Evolutionary conservation across 352 stramenopile genomes (phyloP).

Genomic region (Pythium brachiatum): DNA sequence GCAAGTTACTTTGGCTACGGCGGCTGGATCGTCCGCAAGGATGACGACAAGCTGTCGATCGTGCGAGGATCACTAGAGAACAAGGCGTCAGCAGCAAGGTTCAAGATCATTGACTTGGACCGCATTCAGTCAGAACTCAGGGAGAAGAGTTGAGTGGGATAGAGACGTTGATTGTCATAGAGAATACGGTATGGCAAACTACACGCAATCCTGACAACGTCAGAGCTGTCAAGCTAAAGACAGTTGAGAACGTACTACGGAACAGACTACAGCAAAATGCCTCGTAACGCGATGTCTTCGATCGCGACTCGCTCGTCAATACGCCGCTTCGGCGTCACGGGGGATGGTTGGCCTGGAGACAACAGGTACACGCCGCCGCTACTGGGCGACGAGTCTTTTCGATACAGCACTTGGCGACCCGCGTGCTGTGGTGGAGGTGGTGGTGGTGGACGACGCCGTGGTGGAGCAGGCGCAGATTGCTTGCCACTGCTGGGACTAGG

Average conservation of each 20-base stretch:
- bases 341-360: neutral
- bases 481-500: neutral
- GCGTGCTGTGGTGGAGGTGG: neutral
- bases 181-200: neutral
- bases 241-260: neutral
- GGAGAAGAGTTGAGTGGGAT: conserved; percentile 1
- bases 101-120: conserved; percentile 60
- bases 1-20: conserved; percentile 73
- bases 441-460: neutral
- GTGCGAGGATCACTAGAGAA: conserved; percentile 66
- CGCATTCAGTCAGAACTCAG: conserved; percentile 25
- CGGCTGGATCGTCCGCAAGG: conserved; percentile 46
- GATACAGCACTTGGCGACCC: neutral
- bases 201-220: neutral
- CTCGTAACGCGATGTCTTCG: conserved; percentile 14
- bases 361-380: neutral
- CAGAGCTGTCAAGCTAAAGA: too few species aligned
- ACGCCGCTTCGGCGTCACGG: neutral
- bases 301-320: conserved; percentile 20
- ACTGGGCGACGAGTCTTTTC: neutral
- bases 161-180: neutral
- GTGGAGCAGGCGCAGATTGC: neutral
- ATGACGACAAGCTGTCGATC: conserved; percentile 38
- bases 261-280: conserved; percentile 11
- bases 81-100: conserved; percentile 50